phyloP scores from a whole-genome alignment of 257 asterid genomes.

The Pogostemon cablin region DNA sequence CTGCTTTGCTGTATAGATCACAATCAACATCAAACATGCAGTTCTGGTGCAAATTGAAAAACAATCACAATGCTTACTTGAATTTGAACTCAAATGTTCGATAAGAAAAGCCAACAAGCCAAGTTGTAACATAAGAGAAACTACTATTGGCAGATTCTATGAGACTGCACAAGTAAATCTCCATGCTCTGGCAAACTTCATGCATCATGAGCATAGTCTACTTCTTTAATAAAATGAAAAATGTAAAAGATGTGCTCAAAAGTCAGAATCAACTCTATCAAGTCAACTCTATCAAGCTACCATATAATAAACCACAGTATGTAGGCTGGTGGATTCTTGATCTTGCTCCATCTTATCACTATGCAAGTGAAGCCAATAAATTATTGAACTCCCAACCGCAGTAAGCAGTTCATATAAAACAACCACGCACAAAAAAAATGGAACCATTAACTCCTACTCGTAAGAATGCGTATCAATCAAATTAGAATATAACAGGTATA shows the following conservation, averaged over 20 bases:
- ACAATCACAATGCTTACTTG: not conserved
- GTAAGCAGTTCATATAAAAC: conserved; percentile 5
- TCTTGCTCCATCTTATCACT: not conserved
- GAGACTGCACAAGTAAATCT: not conserved
- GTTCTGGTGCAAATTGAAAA: not conserved
- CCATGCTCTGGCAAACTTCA: conserved; percentile 1
- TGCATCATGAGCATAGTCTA: not conserved
- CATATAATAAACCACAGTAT: too few species aligned
- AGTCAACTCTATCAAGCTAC: not conserved
- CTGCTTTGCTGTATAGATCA: conserved; percentile 1
- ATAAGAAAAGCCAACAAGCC: not conserved
- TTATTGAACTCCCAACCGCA: not conserved
- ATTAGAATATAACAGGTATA: not conserved
- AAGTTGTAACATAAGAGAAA: not conserved
- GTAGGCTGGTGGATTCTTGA: not conserved
- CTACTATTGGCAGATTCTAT: too few species aligned
- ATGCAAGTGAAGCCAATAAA: not conserved
- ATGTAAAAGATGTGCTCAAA: not conserved
- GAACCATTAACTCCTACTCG: not conserved
- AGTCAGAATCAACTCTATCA: not conserved
- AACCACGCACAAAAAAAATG: not conserved
- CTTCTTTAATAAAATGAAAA: conserved; percentile 3
- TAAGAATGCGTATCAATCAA: not conserved
- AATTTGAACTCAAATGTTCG: conserved; percentile 4
- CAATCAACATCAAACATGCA: not conserved